A percentile compares a stretch with the other conserved stretches of the same genome.
Evolutionary conservation across 2,329 filamentous ascomycete genomes (phyloP).

Genomic region (Neonectria sp.): DNA sequence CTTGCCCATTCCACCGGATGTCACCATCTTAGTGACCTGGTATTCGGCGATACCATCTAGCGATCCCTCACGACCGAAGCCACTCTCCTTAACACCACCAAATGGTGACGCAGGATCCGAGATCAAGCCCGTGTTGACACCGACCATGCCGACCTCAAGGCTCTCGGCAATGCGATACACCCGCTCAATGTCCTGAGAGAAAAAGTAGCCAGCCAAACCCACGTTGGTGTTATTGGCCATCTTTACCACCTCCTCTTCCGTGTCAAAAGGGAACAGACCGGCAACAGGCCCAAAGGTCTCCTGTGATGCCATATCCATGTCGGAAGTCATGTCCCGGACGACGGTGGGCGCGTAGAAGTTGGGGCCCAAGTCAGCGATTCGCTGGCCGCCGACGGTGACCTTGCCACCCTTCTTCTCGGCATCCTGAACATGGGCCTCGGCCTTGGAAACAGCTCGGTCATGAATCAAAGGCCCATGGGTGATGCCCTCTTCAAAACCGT

Average conservation of each 20-base stretch:
- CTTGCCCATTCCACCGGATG: slow-evolving; percentile 69
- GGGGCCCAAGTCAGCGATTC: slow-evolving; percentile 79
- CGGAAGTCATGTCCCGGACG: slow-evolving; percentile 85
- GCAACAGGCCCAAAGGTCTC: slow-evolving; percentile 98
- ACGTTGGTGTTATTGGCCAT: slow-evolving; percentile 88
- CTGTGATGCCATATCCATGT: slow-evolving; percentile 88
- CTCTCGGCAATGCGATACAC: slow-evolving; percentile 75
- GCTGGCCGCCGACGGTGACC: slow-evolving; percentile 82
- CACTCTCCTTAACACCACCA: slow-evolving; percentile 86
- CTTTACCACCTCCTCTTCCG: slow-evolving; percentile 88
- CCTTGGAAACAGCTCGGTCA: slow-evolving; percentile 84
- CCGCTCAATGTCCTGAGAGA: slow-evolving; percentile 75
- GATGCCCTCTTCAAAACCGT: slow-evolving; percentile 77
- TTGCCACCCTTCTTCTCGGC: slow-evolving; percentile 83
- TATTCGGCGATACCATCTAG: slow-evolving; percentile 86
- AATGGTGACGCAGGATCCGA: slow-evolving; percentile 75
- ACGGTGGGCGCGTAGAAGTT: slow-evolving; percentile 96
- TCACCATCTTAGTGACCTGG: slow-evolving; percentile 77
- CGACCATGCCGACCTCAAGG: slow-evolving; percentile 90
- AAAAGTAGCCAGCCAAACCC: slow-evolving; percentile 96
- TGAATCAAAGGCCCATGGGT: slow-evolving; percentile 92
- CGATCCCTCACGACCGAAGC: slow-evolving; percentile 85
- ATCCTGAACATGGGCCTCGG: slow-evolving; percentile 84
- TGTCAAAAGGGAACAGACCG: slow-evolving; percentile 89
- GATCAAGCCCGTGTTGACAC: slow-evolving; percentile 82